Evolutionary conservation across 768 basidiomycete species (phyloP).

Genomic region (Harrya chromipes): DNA sequence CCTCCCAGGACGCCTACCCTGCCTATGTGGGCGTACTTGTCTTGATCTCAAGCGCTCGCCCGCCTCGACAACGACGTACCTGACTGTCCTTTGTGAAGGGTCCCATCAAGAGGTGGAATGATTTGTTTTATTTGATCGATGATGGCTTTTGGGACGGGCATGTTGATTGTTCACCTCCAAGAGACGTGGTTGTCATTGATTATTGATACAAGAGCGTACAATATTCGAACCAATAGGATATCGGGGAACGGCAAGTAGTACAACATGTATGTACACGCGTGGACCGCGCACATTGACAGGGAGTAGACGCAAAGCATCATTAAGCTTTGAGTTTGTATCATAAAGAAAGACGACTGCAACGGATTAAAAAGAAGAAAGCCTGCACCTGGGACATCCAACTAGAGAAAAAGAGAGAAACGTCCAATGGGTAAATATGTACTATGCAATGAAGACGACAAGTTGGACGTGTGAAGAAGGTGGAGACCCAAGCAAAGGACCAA

Average conservation of each 20-base stretch:
- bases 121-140: constrained; percentile 74
- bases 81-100: constrained; percentile 93
- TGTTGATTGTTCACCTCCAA: constrained; percentile 24
- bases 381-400: constrained; percentile 16
- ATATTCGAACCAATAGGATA: constrained; percentile 18
- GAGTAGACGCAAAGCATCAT: constrained; percentile 21
- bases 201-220: neutral
- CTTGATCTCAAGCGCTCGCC: neutral
- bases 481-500: constrained; percentile 22
- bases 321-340: constrained; percentile 23
- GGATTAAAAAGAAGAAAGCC: neutral
- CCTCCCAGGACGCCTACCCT: constrained; percentile 94
- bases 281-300: constrained; percentile 3
- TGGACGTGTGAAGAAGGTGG: neutral
- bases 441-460: constrained; percentile 6
- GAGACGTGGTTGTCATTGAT: neutral
- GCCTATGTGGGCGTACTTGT: constrained; percentile 47
- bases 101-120: constrained; percentile 86
- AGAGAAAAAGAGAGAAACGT: constrained; percentile 9
- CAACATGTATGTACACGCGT: constrained; percentile 28
- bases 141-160: constrained; percentile 61
- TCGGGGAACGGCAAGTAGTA: constrained; percentile 17
- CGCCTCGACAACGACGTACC: constrained; percentile 41
- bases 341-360: constrained; percentile 15
- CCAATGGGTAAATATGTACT: constrained; percentile 29